Evolutionary conservation across 257 asterid genomes (phyloP), one percentile per base, ranked within the genome.

Genomic region (Salvia miltiorrhiza): DNA sequence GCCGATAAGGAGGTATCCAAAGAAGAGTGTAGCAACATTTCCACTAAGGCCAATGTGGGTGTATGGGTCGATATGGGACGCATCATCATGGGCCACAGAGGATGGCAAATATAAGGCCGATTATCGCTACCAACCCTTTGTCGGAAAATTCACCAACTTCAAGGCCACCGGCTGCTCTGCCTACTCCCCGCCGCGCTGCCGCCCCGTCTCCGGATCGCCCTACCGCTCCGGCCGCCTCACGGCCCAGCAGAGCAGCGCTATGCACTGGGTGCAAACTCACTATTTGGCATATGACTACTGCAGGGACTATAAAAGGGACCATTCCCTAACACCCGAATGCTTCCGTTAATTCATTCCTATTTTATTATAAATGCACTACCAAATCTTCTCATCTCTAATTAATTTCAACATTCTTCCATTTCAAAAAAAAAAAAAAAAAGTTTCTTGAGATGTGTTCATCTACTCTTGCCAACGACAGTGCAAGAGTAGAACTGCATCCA

Each of bases 41-140:
- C 97, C 98, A 10, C 56, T 83, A 7, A 83, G 98, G 63, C 98
- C 98, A 72, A 92, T 92, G 98, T 92, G 98, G 96, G 82, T 87
- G 2, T 92, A 92, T 61, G 98, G 98, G 9, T 92, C 98, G 2
- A 89, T 89, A 71, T 92, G 98, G 98, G 98, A 92, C 71, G 98
- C 98, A 2, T 92, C 96, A 0, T 78, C 96, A 0, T 92, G 98
- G 98, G 98, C 98, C 0, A 92, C 96, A 0, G 96, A 89, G 50
- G 87, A 86, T 33, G 98, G 96, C 1, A 92, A 89, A 48, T 92
- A 89, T 76, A 84, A 83, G 70, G 89, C 84, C 7, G 90, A 92
- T 71, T 92, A 89, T 53, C 78, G 81, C 0, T 92, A 92, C 81
- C 97, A 92, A 64, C 97, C 97, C 8, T 89, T 92, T 19, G 76